Percentiles rank a stretch among this genome's conserved stretches.
These are phyloP conservation scores for Eucalyptus pauciflora DNA, from an alignment of 345 rosid species.

Conservation along the genomic window DNA sequence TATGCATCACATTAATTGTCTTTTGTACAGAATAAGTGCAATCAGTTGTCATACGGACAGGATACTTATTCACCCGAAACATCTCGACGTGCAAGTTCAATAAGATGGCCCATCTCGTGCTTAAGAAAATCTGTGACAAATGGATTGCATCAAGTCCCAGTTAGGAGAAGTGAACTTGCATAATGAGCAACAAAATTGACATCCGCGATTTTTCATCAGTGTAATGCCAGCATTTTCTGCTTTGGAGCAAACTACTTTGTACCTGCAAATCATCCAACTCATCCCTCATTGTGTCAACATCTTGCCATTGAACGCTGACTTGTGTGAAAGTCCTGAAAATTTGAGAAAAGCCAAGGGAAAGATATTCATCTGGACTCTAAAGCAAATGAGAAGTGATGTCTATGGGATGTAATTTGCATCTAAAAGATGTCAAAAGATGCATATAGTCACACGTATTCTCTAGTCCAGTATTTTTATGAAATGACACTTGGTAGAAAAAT, in stretches of 20 bases:
- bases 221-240: not conserved
- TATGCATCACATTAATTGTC: not conserved
- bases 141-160: not conserved
- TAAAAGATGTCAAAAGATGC: not conserved
- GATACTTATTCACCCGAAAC: conserved; percentile 99
- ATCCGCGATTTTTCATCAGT: not conserved
- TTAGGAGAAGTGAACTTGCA: not conserved
- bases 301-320: conserved; percentile 99
- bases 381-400: not conserved
- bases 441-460: not conserved
- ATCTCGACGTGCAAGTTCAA: conserved; percentile 93
- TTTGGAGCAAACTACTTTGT: not conserved
- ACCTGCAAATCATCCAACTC: conserved; percentile 98
- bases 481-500: not conserved
- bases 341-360: not conserved
- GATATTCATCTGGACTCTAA: not conserved
- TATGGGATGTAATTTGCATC: not conserved
- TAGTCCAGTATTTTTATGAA: not conserved
- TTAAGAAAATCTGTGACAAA: conserved; percentile 72
- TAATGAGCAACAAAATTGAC: not conserved
- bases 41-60: conserved; percentile 3
- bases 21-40: not conserved
- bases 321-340: conserved; percentile 90
- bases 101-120: conserved; percentile 98
- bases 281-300: conserved; percentile 95